These are phyloP conservation scores for Petrea volubilis DNA, from an alignment of 257 asterid genomes.

Conservation along the genomic window DNA sequence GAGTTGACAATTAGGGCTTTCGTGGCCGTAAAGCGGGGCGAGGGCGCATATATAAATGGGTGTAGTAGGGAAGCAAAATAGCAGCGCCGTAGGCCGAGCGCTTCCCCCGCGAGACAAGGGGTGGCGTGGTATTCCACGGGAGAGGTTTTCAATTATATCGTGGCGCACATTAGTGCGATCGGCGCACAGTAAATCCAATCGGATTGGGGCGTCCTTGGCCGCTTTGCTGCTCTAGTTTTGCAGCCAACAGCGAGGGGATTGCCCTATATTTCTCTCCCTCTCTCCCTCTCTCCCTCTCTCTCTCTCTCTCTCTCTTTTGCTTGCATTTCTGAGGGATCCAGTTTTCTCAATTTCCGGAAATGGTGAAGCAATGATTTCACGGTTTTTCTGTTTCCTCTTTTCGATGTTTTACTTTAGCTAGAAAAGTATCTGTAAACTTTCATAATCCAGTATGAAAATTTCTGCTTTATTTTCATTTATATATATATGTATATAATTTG, in stretches of 20 bases:
- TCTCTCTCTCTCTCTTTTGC: neutral
- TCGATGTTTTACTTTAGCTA: neutral
- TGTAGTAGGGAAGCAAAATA: neutral
- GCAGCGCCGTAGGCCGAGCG: slow-evolving; percentile 82
- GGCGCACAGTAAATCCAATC: slow-evolving; percentile 63
- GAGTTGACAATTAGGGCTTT: neutral
- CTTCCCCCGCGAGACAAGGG: slow-evolving; percentile 61
- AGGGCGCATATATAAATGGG: neutral
- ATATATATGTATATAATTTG: too few species aligned
- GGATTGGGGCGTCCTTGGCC: slow-evolving; percentile 41
- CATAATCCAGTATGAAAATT: too few species aligned
- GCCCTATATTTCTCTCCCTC: slow-evolving; percentile 45
- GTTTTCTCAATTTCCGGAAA: neutral
- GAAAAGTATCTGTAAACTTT: too few species aligned
- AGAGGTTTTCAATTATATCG: slow-evolving; percentile 52
- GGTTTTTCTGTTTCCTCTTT: neutral
- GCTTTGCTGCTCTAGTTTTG: slow-evolving; percentile 51
- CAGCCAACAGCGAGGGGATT: slow-evolving; percentile 48
- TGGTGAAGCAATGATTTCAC: neutral
- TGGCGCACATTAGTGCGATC: slow-evolving; percentile 75
- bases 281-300: neutral
- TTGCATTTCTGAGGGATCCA: neutral
- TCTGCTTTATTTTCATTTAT: too few species aligned
- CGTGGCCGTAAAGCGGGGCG: neutral
- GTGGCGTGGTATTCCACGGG: slow-evolving; percentile 87